Percentiles rank a stretch among this genome's conserved stretches.
phyloP scores from a whole-genome alignment of 1,284 basidiomycete species.

The Sphaerobolus stellatus region DNA sequence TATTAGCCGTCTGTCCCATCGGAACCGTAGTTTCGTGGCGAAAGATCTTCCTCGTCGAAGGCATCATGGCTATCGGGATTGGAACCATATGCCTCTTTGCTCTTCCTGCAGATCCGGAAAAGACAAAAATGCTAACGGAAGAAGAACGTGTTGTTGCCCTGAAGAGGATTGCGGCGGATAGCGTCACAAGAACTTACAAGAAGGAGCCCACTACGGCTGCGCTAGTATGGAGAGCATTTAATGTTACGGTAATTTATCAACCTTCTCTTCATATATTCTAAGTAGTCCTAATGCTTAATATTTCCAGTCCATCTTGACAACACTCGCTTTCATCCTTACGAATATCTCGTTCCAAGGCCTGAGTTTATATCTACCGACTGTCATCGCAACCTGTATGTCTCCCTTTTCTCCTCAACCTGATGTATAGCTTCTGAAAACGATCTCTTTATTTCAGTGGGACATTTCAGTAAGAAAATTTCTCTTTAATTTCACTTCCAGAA shows the following conservation, averaged over 20 bases:
- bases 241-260: slow-evolving; percentile 40
- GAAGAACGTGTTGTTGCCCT: slow-evolving; percentile 37
- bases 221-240: slow-evolving; percentile 37
- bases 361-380: slow-evolving; percentile 43
- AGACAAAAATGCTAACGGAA: slow-evolving; percentile 35
- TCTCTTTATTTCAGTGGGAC: slow-evolving; percentile 7
- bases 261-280: too few species aligned
- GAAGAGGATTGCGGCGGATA: slow-evolving; percentile 39
- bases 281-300: not conserved
- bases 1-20: slow-evolving; percentile 35
- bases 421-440: not conserved
- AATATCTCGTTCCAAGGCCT: slow-evolving; percentile 38
- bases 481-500: too few species aligned
- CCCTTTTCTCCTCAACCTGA: not conserved
- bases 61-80: slow-evolving; percentile 38
- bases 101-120: slow-evolving; percentile 38
- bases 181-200: slow-evolving; percentile 28
- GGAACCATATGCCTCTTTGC: slow-evolving; percentile 37
- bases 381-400: slow-evolving; percentile 37
- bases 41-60: slow-evolving; percentile 44
- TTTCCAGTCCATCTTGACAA: slow-evolving; percentile 18
- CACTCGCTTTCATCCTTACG: slow-evolving; percentile 15
- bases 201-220: slow-evolving; percentile 36
- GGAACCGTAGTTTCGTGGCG: slow-evolving; percentile 37
- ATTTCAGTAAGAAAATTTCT: slow-evolving; percentile 13